Evolutionary conservation across 805 yeast genomes (phyloP).

Genomic region (Candida sithepensis): DNA sequence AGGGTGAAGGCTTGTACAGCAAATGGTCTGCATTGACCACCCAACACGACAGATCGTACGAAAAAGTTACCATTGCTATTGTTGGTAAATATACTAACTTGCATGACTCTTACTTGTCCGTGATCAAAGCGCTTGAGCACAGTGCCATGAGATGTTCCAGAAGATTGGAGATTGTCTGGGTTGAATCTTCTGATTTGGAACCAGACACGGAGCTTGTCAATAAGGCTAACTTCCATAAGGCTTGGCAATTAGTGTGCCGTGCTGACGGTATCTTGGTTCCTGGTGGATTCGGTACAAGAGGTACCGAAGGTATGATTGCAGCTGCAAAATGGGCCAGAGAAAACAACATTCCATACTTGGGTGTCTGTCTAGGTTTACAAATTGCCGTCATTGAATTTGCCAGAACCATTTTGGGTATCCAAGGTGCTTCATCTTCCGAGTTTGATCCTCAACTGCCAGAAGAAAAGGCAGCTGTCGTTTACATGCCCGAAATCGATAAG

Average conservation of each 20-base stretch:
- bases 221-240: constrained; percentile 82
- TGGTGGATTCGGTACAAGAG: constrained; percentile 97
- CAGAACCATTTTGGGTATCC: constrained; percentile 69
- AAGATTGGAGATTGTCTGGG: constrained; percentile 88
- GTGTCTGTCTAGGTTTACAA: constrained; percentile 97
- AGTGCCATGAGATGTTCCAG: constrained; percentile 86
- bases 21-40: constrained; percentile 82
- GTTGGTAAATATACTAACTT: constrained; percentile 97
- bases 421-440: constrained; percentile 77
- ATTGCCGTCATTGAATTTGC: constrained; percentile 93
- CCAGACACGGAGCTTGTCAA: constrained; percentile 57
- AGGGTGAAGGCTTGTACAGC: constrained; percentile 65
- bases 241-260: constrained; percentile 89
- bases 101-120: constrained; percentile 92
- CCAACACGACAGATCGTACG: constrained; percentile 77
- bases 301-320: constrained; percentile 96
- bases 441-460: constrained; percentile 63
- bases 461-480: constrained; percentile 74
- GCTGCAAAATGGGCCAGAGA: constrained; percentile 99
- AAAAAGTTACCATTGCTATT: constrained; percentile 88
- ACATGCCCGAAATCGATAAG: constrained; percentile 98
- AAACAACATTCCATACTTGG: constrained; percentile 88
- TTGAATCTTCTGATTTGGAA: constrained; percentile 90
- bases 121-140: constrained; percentile 93
- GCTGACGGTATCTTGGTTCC: constrained; percentile 98